A percentile compares a stretch with the other conserved stretches of the same genome.
These are phyloP conservation scores for Calycina marina DNA, from an alignment of 2,329 filamentous ascomycete genomes.

Conservation along the genomic window DNA sequence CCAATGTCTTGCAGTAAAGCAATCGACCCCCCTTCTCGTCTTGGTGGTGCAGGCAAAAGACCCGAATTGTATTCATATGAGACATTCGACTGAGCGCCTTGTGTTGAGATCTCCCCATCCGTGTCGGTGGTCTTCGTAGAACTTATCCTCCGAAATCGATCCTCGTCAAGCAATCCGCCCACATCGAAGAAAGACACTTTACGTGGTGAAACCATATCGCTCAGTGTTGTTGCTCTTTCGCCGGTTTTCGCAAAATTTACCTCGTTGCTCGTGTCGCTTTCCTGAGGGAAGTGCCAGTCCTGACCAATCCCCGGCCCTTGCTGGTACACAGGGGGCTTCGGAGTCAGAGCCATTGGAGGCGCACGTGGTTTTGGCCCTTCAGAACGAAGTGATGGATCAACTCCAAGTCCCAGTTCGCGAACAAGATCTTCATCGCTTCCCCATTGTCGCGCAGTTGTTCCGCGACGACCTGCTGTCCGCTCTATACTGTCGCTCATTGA, in stretches of 20 bases:
- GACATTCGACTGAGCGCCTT: conserved; percentile 7
- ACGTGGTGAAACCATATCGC: conserved; percentile 31
- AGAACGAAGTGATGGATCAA: conserved; percentile 36
- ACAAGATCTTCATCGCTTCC: conserved; percentile 89
- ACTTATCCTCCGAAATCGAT: conserved; percentile 17
- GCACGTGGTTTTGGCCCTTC: conserved; percentile 13
- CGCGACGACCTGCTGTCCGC: conserved; percentile 27
- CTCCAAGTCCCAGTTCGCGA: conserved; percentile 59
- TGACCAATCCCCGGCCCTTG: conserved; percentile 7
- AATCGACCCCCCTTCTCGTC: conserved; percentile 38
- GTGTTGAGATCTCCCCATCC: conserved; percentile 16
- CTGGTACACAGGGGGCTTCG: conserved; percentile 13
- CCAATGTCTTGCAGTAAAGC: conserved; percentile 44
- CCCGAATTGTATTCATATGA: conserved; percentile 10
- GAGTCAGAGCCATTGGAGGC: conserved; percentile 20
- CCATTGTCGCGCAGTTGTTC: conserved; percentile 48
- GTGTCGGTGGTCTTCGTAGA: conserved; percentile 16
- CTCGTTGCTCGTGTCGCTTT: conserved; percentile 26
- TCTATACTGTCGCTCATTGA: conserved; percentile 48
- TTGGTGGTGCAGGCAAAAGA: conserved; percentile 29
- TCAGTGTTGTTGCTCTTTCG: conserved; percentile 17
- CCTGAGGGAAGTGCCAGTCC: conserved; percentile 19
- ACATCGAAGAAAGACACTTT: conserved; percentile 75
- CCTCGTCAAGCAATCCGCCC: conserved; percentile 55
- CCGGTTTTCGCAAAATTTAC: conserved; percentile 20